Conservation (phyloP, 2,329 filamentous ascomycete species). For the Fusarium sp. region DNA sequence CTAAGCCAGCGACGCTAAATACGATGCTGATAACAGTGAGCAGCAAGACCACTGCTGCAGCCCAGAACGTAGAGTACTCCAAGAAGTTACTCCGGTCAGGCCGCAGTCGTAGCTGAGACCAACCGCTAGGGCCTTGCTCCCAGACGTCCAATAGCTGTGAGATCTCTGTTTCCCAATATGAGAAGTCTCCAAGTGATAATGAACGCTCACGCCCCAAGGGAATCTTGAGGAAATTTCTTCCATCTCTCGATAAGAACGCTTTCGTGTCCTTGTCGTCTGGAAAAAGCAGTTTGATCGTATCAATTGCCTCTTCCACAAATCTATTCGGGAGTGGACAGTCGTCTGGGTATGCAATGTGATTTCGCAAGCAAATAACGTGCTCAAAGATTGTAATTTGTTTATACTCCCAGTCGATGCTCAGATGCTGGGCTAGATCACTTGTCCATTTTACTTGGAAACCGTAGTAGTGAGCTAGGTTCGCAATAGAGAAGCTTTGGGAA, state of each 20-base stretch:
- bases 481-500: neutral
- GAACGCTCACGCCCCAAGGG: neutral
- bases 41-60: neutral
- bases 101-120: neutral
- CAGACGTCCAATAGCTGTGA: neutral
- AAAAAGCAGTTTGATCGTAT: slow-evolving; percentile 2
- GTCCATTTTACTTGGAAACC: slow-evolving; percentile 1
- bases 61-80: slow-evolving; percentile 1
- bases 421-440: neutral
- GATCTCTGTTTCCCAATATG: neutral
- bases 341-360: neutral
- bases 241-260: neutral
- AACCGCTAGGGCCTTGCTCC: neutral
- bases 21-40: neutral
- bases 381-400: slow-evolving; percentile 9
- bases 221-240: neutral
- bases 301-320: neutral
- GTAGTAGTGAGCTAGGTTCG: neutral
- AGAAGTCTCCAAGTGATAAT: neutral
- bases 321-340: neutral
- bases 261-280: neutral
- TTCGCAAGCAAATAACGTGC: neutral
- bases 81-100: neutral
- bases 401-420: slow-evolving; percentile 1
- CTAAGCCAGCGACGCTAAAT: neutral